Conservation (phyloP, 192 early-diverging fungal species). For the Podila minutissima region DNA sequence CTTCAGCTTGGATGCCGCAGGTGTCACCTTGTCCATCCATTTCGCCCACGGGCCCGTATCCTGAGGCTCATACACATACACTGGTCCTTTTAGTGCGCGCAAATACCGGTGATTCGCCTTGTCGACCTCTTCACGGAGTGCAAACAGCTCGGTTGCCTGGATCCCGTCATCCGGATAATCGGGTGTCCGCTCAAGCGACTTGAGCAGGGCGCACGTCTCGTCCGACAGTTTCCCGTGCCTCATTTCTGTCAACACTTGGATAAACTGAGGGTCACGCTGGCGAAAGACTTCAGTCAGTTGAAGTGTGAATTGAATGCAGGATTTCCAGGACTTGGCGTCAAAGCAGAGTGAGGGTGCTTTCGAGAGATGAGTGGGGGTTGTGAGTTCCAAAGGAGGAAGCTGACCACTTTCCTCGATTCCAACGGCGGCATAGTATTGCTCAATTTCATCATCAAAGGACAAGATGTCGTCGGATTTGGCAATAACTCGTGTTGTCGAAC, state of each 20-base stretch:
- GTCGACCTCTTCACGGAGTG: constrained; percentile 70
- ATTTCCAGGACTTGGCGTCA: constrained; percentile 67
- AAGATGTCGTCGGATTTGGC: background rate
- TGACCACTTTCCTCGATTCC: background rate
- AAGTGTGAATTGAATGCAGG: constrained; percentile 58
- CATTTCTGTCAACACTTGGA: constrained; percentile 88
- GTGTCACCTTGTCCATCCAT: constrained; percentile 56
- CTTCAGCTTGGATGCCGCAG: constrained; percentile 68
- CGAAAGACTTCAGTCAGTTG: constrained; percentile 83
- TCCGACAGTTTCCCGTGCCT: constrained; percentile 75
- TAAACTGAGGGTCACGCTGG: constrained; percentile 75
- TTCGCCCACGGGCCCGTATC: constrained; percentile 55
- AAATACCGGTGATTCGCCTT: constrained; percentile 70
- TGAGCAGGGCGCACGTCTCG: constrained; percentile 61
- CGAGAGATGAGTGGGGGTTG: background rate
- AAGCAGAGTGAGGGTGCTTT: constrained; percentile 62
- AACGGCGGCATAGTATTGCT: background rate
- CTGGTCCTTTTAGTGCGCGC: constrained; percentile 59
- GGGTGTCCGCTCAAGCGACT: constrained; percentile 58
- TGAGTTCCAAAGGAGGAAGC: background rate
- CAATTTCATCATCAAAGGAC: background rate
- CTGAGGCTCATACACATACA: constrained; percentile 53
- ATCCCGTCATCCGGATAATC: constrained; percentile 67
- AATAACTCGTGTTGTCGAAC: background rate
- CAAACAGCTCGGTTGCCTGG: constrained; percentile 77